Evolutionary conservation across 2,329 filamentous ascomycete genomes (phyloP).

Genomic region (Atkinsonella texensis): DNA sequence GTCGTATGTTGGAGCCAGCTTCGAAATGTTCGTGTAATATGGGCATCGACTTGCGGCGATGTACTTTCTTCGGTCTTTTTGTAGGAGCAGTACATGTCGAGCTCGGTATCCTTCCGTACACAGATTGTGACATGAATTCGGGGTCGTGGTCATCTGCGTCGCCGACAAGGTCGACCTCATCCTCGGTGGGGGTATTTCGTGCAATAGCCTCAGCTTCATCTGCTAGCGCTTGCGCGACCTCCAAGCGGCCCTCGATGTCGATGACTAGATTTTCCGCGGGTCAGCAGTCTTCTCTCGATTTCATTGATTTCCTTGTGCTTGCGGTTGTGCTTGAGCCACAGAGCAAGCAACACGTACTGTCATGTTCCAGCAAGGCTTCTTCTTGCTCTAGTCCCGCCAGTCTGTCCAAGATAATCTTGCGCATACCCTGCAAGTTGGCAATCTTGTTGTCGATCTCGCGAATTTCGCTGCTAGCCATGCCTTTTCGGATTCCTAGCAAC

Average conservation of each 20-base stretch:
- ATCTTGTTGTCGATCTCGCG: conserved; percentile 96
- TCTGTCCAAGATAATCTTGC: conserved; percentile 79
- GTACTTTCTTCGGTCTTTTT: conserved; percentile 38
- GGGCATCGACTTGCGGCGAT: conserved; percentile 74
- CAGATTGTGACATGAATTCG: conserved; percentile 92
- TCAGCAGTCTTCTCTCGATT: background rate
- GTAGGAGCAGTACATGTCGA: conserved; percentile 36
- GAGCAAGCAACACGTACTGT: conserved; percentile 44
- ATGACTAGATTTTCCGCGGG: conserved; percentile 32
- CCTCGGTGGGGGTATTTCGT: conserved; percentile 36
- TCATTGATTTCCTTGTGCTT: background rate
- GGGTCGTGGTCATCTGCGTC: conserved; percentile 35
- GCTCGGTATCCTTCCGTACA: conserved; percentile 81
- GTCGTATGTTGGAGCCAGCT: conserved; percentile 75
- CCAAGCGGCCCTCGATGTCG: conserved; percentile 49
- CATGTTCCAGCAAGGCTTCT: conserved; percentile 79
- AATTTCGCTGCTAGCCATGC: conserved; percentile 95
- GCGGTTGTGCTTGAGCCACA: background rate
- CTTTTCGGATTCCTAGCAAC: conserved; percentile 85
- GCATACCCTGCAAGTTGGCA: conserved; percentile 83
- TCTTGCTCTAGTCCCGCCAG: conserved; percentile 81
- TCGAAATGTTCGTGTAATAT: conserved; percentile 93
- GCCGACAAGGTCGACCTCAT: conserved; percentile 40
- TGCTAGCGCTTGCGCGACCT: conserved; percentile 46
- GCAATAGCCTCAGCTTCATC: conserved; percentile 47